These are phyloP conservation scores for Angomonas desouzai DNA, from an alignment of 208 protist genomes.

Conservation along the genomic window DNA sequence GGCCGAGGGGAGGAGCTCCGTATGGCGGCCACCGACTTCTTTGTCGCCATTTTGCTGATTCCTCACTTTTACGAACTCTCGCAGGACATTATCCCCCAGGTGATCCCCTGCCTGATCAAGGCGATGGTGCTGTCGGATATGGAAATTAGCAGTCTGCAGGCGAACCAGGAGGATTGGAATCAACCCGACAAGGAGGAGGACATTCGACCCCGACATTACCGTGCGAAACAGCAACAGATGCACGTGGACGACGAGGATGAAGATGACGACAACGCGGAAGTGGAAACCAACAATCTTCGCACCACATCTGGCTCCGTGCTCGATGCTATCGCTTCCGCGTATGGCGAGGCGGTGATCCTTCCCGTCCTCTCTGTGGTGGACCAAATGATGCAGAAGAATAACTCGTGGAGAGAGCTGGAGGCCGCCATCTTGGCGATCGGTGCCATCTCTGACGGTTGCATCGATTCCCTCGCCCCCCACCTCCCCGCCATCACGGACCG, in stretches of 20 bases:
- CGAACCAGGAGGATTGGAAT: slow-evolving; percentile 70
- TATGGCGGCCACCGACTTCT: slow-evolving; percentile 86
- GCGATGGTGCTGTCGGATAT: slow-evolving; percentile 91
- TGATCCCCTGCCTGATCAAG: slow-evolving; percentile 80
- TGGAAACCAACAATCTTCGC: slow-evolving; percentile 90
- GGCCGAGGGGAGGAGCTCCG: slow-evolving; percentile 55
- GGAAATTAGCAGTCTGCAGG: slow-evolving; percentile 84
- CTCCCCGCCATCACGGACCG: slow-evolving; percentile 67
- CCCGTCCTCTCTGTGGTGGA: slow-evolving; percentile 80
- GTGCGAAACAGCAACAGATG: slow-evolving; percentile 39
- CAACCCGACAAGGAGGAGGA: slow-evolving; percentile 80
- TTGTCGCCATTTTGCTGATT: slow-evolving; percentile 66
- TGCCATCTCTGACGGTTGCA: slow-evolving; percentile 90
- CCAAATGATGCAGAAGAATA: slow-evolving; percentile 50
- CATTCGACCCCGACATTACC: slow-evolving; percentile 82
- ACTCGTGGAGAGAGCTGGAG: slow-evolving; percentile 83
- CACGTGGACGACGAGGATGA: slow-evolving; percentile 56
- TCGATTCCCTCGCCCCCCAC: slow-evolving; percentile 72
- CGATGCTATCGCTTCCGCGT: slow-evolving; percentile 83
- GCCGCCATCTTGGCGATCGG: slow-evolving; percentile 90
- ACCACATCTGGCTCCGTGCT: slow-evolving; percentile 84
- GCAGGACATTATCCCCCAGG: slow-evolving; percentile 32
- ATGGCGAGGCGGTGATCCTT: slow-evolving; percentile 71
- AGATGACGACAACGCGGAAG: slow-evolving; percentile 86
- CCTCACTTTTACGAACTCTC: slow-evolving; percentile 63